A percentile compares a stretch with the other conserved stretches of the same genome.
Conservation (phyloP, 306 rosid genomes). For the Castanea crenata region DNA sequence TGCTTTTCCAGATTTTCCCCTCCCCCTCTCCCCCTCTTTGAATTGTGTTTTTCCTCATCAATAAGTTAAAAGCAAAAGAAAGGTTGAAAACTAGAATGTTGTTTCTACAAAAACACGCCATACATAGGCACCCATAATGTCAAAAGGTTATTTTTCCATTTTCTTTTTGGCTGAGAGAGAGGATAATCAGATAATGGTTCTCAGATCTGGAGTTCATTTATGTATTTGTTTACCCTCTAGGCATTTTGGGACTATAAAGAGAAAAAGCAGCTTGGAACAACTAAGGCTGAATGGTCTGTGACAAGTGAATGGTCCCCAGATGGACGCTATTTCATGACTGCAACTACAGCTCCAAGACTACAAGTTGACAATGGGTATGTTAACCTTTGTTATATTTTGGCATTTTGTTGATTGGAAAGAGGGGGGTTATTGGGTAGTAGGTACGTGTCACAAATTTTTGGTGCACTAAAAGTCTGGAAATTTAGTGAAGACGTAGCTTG, state of each 20-base stretch:
- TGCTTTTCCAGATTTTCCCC: background rate
- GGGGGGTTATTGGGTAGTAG: background rate
- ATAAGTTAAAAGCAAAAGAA: background rate
- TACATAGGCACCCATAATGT: slow-evolving; percentile 3
- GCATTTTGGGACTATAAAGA: slow-evolving; percentile 88
- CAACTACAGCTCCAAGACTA: slow-evolving; percentile 96
- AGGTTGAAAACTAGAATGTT: background rate
- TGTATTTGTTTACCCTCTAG: slow-evolving; percentile 40
- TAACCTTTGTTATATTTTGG: background rate
- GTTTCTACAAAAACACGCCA: background rate
- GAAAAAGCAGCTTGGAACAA: slow-evolving; percentile 63
- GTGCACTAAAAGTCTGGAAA: background rate
- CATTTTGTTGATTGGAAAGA: background rate
- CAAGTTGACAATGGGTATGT: slow-evolving; percentile 95
- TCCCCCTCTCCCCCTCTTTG: background rate
- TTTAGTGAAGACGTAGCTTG: background rate
- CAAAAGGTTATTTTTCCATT: background rate
- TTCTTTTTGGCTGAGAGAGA: no score
- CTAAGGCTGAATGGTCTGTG: slow-evolving; percentile 88
- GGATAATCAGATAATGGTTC: background rate
- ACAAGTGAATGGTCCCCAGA: slow-evolving; percentile 97
- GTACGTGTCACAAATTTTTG: background rate
- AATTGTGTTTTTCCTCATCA: background rate
- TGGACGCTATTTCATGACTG: slow-evolving; percentile 95
- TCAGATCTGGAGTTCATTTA: slow-evolving; percentile 15